A percentile compares a stretch with the other conserved stretches of the same genome.
phyloP scores from a whole-genome alignment of 257 asterid species.

The Nicotiana undulata region DNA sequence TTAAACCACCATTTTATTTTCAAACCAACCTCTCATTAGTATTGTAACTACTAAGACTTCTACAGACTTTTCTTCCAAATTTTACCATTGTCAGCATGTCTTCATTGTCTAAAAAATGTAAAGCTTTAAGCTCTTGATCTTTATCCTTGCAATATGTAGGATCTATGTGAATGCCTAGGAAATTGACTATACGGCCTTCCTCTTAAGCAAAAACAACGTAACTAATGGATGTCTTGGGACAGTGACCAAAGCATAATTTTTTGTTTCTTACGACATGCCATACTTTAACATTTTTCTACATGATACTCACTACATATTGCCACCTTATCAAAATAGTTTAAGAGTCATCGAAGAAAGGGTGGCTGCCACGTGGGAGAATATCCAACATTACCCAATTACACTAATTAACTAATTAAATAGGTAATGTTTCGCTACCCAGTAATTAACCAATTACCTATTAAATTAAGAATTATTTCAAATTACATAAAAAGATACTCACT shows the following conservation, averaged over 20 bases:
- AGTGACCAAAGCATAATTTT: not conserved
- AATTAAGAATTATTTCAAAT: too few relatives aligned
- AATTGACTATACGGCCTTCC: not conserved
- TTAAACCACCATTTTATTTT: too few relatives aligned
- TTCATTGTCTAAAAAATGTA: not conserved
- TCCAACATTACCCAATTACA: too few relatives aligned
- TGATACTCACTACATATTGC: constrained; percentile 27
- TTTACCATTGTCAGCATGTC: not conserved
- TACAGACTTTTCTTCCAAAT: not conserved
- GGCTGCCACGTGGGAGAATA: too few relatives aligned
- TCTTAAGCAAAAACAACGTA: not conserved
- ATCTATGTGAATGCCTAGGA: not conserved
- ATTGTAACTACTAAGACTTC: too few relatives aligned
- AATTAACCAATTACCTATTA: too few relatives aligned
- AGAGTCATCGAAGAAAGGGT: too few relatives aligned
- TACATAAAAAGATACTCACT: too few relatives aligned
- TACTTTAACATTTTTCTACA: not conserved
- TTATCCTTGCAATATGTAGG: not conserved
- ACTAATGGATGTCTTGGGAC: not conserved
- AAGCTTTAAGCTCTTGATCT: not conserved
- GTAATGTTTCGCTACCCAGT: too few relatives aligned
- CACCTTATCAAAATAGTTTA: too few relatives aligned
- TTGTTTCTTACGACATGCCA: not conserved
- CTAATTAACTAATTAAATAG: too few relatives aligned
- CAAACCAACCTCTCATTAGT: too few relatives aligned